These are phyloP conservation scores for Salix exigua DNA, from an alignment of 345 rosid genomes.

Conservation along the genomic window DNA sequence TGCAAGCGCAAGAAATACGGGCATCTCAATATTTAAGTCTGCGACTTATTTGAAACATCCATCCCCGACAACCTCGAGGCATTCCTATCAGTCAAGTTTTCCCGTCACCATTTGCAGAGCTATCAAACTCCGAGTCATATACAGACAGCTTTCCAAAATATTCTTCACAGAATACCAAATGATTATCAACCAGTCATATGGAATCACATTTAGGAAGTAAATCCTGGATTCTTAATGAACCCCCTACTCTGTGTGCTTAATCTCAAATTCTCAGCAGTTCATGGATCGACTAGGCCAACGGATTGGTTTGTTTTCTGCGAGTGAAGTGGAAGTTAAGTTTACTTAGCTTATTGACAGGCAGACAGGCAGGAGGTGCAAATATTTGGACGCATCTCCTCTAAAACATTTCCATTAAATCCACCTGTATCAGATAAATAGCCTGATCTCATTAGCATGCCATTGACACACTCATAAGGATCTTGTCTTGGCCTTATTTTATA, in stretches of 20 bases:
- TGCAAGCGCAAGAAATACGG: too few relatives aligned
- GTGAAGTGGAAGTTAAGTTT: too few relatives aligned
- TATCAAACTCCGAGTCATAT: neutral
- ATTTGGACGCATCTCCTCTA: conserved; percentile 27
- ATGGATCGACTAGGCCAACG: conserved; percentile 5
- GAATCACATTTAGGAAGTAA: conserved; percentile 16
- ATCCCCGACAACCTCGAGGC: neutral
- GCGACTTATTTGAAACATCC: neutral
- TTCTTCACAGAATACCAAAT: conserved; percentile 17
- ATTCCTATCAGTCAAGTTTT: neutral
- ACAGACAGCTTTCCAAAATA: neutral
- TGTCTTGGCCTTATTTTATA: conserved; percentile 28
- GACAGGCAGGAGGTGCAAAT: conserved; percentile 20
- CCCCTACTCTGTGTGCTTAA: conserved; percentile 24
- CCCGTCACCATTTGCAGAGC: neutral
- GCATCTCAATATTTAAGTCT: neutral
- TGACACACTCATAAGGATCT: conserved; percentile 37
- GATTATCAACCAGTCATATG: neutral
- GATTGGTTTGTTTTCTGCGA: too few relatives aligned
- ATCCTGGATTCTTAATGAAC: conserved; percentile 26
- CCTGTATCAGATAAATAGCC: conserved; percentile 40
- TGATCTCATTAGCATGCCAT: conserved; percentile 40
- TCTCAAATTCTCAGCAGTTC: conserved; percentile 45
- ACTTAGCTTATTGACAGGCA: neutral
- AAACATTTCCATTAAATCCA: conserved; percentile 10